Conservation (phyloP, 192 early-diverging fungal genomes). For the Gaertneriomyces semiglobifer region DNA sequence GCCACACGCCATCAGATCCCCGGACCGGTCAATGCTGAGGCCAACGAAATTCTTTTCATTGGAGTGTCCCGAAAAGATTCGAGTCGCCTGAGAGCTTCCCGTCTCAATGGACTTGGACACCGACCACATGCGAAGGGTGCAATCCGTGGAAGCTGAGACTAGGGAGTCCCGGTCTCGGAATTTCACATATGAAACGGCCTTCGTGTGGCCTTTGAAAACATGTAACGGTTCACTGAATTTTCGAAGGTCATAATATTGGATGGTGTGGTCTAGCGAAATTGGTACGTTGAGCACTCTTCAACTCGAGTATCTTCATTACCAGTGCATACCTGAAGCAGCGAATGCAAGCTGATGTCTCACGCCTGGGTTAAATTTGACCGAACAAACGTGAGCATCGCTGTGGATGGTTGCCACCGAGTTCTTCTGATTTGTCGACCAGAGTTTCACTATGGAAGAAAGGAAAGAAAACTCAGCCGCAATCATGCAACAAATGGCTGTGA, state of each 20-base stretch:
- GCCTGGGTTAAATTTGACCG: constrained; percentile 86
- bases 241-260: constrained; percentile 89
- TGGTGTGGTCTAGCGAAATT: constrained; percentile 68
- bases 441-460: constrained; percentile 57
- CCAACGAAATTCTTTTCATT: constrained; percentile 99
- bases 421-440: constrained; percentile 79
- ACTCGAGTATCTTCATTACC: background rate
- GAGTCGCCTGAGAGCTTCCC: constrained; percentile 39
- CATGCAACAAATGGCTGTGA: background rate
- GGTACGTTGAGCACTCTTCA: background rate
- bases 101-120: background rate
- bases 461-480: constrained; percentile 14
- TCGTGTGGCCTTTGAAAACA: constrained; percentile 80
- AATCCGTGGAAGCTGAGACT: constrained; percentile 89
- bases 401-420: constrained; percentile 77
- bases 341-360: constrained; percentile 72
- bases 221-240: constrained; percentile 64
- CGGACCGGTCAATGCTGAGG: constrained; percentile 62
- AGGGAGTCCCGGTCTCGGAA: constrained; percentile 76
- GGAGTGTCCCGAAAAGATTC: constrained; percentile 78
- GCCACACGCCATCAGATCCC: constrained; percentile 87
- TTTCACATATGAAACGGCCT: constrained; percentile 93
- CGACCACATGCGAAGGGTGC: constrained; percentile 84
- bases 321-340: constrained; percentile 72
- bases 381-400: constrained; percentile 85